Evolutionary conservation across 352 stramenopile genomes (phyloP), one percentile per base, ranked within the genome.

Genomic region (Albugo laibachii): DNA sequence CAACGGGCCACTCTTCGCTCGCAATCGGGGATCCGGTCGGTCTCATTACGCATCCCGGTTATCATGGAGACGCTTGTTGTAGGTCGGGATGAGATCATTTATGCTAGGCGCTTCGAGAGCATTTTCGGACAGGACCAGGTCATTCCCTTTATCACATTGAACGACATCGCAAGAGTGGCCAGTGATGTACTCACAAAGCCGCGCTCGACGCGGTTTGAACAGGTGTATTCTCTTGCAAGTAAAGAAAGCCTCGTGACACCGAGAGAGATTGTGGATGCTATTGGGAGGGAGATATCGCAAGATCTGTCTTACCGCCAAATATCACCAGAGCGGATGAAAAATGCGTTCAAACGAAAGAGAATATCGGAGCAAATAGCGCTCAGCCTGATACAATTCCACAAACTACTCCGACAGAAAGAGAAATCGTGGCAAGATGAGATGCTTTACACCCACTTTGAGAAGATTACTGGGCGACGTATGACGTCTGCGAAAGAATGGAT

Each of bases 51-150:
- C 1, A 66, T 84, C 45, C 74, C 74, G 16, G 44, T 83, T 19
- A 56, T 84, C 37, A 84, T 87, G 74, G 74, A 87, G 51, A 78
- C 69, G 19, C 54, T 84, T 27, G 54, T 84, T 12, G 77, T 81
- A 45, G 83, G 71, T 45, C 74, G 69, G 16, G 71, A 84, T 34
- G 74, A 86, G 47, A 60, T 87, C 34, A 52, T 83, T 24, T 87
- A 76, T 37, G 71, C 67, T 2, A 70, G 65, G 19, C 69, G 69
- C 21, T 66, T 84, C 15, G 46, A 74, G 13, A 60, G 67, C 18
- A 79, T 66, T 45, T 82, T 82, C 27, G 49, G 41, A 12, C 45
- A 46, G 1, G 56, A 64, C 14, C 80, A 67, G 19, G 48, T 45
- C 35, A 61, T 84, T 50, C 71, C 71, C 0, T 81, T 69, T 38